phyloP scores from a whole-genome alignment of 352 stramenopile genomes.

The Phytophthora sp. region DNA sequence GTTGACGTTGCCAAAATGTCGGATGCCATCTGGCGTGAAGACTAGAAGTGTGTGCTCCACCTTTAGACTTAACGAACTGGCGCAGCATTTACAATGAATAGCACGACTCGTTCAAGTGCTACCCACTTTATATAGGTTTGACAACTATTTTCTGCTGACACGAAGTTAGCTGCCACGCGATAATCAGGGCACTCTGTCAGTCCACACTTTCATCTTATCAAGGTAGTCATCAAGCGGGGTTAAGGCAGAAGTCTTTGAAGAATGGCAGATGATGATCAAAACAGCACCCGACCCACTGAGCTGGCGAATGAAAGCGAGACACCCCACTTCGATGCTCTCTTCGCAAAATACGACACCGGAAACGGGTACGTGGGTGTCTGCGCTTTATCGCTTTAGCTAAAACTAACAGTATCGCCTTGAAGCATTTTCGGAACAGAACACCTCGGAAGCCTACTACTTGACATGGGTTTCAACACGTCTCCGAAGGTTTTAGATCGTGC shows the following conservation, averaged over 20 bases:
- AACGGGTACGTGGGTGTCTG: slow-evolving; percentile 30
- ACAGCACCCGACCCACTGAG: slow-evolving; percentile 34
- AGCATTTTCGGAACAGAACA: slow-evolving; percentile 67
- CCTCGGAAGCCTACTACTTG: slow-evolving; percentile 58
- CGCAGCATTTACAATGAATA: slow-evolving; percentile 5
- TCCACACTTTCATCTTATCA: slow-evolving; percentile 6
- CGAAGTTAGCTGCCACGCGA: not conserved
- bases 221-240: not conserved
- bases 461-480: slow-evolving; percentile 74
- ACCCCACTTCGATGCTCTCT: slow-evolving; percentile 69
- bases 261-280: slow-evolving; percentile 38
- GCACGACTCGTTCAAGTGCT: not conserved
- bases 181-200: not conserved
- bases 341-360: slow-evolving; percentile 51
- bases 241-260: not conserved
- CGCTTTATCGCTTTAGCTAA: not conserved
- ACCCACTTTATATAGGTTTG: slow-evolving; percentile 11
- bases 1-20: slow-evolving; percentile 91
- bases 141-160: slow-evolving; percentile 19
- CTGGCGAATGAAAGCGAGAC: slow-evolving; percentile 50
- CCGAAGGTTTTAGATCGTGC: slow-evolving; percentile 57
- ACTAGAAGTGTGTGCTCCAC: slow-evolving; percentile 18
- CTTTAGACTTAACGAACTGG: slow-evolving; percentile 4
- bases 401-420: not conserved
- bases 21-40: slow-evolving; percentile 90